Evolutionary conservation across 345 rosid genomes (phyloP), one percentile per base, ranked within the genome.

Genomic region (Heritiera fomes): DNA sequence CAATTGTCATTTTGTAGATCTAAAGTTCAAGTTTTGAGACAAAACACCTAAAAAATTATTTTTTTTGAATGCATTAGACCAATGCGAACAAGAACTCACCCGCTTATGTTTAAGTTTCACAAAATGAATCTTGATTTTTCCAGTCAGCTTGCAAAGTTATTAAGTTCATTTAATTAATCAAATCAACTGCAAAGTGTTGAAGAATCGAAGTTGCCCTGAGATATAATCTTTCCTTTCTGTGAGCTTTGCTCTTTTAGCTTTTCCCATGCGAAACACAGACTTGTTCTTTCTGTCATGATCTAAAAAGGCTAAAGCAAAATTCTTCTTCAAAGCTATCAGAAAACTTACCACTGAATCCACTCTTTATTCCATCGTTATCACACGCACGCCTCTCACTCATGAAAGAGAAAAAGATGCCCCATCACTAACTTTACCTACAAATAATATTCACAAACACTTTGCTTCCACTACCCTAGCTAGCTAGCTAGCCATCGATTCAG

Each of bases 301-400:
- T 32, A 63, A 63, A 63, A 63, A 63, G 67, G 38, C 38, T 34
- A 34, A 34, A 34, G 38, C 43, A 63, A 63, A 62, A 32, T 32
- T 61, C 6, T 32, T 6, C 41, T 13, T 63, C 64, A 75, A 62
- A 83, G 69, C 40, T 18, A 64, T 62, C 40, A 65, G 9, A 43
- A 81, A 72, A 77, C 75, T 43, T 56, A 43, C 73, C 49, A 79
- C 60, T 72, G 78, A 82, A 72, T 17, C 80, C 67, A 55, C 63
- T 28, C 85, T 85, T 85, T 79, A 85, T 83, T 79, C 85, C 82
- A 55, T 83, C 82, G 61, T 80, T 49, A 82, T 75, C 85, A 67
- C 80, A 70, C 81, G 84, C 86, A 84, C 82, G 80, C 87, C 76
- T 66, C 71, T 65, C 68, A 23, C 41, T 70, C 17, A 75, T 49